A percentile compares a stretch with the other conserved stretches of the same genome.
Conservation (phyloP, 2,329 filamentous ascomycete species). For the Fusarium annulatum region DNA sequence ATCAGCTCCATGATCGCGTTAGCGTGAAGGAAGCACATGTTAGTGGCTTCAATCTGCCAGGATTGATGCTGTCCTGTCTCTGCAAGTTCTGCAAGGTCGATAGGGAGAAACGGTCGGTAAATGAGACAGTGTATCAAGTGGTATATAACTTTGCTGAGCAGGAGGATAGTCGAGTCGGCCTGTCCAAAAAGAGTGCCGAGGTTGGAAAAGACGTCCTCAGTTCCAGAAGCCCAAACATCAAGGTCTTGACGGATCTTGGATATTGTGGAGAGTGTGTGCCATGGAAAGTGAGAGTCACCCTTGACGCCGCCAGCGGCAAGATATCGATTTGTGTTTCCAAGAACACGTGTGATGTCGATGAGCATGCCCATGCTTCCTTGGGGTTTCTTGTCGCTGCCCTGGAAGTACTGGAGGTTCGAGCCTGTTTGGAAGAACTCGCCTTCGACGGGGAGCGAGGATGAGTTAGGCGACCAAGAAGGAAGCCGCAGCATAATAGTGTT, state of each 20-base stretch:
- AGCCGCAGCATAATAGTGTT: slow-evolving; percentile 79
- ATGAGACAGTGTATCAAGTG: slow-evolving; percentile 88
- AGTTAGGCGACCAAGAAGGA: slow-evolving; percentile 76
- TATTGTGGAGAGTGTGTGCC: slow-evolving; percentile 86
- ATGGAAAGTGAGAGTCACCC: slow-evolving; percentile 90
- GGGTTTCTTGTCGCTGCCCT: slow-evolving; percentile 74
- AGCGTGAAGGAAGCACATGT: slow-evolving; percentile 85
- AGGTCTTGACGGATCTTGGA: slow-evolving; percentile 88
- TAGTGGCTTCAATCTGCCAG: slow-evolving; percentile 92
- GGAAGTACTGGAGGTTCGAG: slow-evolving; percentile 79
- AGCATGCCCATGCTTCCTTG: slow-evolving; percentile 84
- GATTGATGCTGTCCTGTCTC: slow-evolving; percentile 87
- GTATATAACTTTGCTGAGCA: slow-evolving; percentile 87
- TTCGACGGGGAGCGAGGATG: slow-evolving; percentile 71
- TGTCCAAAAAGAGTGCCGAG: slow-evolving; percentile 81
- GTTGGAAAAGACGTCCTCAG: slow-evolving; percentile 81
- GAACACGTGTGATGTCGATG: slow-evolving; percentile 84
- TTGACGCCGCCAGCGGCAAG: slow-evolving; percentile 87
- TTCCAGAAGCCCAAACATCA: slow-evolving; percentile 86
- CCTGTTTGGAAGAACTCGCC: slow-evolving; percentile 84
- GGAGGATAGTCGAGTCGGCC: slow-evolving; percentile 79
- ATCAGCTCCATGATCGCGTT: slow-evolving; percentile 88
- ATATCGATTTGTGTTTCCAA: slow-evolving; percentile 86
- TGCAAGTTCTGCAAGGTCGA: slow-evolving; percentile 83
- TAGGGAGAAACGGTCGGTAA: slow-evolving; percentile 86